These are phyloP conservation scores for Hymenoscyphus fraxineus DNA, from an alignment of 2,329 filamentous ascomycete species.

Conservation along the genomic window DNA sequence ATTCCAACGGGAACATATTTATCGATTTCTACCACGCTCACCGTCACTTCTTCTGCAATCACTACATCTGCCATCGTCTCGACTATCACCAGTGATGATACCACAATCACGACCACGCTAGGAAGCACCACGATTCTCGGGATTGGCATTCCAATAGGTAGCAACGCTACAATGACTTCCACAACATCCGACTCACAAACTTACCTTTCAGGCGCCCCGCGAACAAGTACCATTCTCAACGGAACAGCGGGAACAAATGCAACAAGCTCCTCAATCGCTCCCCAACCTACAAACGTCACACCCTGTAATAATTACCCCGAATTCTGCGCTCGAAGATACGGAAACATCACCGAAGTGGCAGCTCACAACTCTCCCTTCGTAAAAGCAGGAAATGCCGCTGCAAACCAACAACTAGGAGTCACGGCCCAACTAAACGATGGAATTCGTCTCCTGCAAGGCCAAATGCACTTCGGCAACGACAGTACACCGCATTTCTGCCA, in stretches of 20 bases:
- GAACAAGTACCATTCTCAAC: conserved; percentile 37
- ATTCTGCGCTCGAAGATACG: conserved; percentile 72
- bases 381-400: conserved; percentile 63
- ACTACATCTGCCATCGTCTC: conserved; percentile 28
- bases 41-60: conserved; percentile 26
- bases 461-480: conserved; percentile 58
- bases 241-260: conserved; percentile 47
- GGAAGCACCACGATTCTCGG: conserved; percentile 31
- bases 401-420: conserved; percentile 70
- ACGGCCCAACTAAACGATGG: conserved; percentile 74
- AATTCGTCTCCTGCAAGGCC: conserved; percentile 59
- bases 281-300: conserved; percentile 62
- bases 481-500: conserved; percentile 75
- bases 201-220: conserved; percentile 35
- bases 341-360: conserved; percentile 75
- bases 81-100: conserved; percentile 24
- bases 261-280: conserved; percentile 42
- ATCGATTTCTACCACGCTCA: conserved; percentile 37
- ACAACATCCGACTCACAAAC: conserved; percentile 36
- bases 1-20: conserved; percentile 40
- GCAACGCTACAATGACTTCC: conserved; percentile 28
- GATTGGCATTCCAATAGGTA: conserved; percentile 15
- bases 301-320: conserved; percentile 78
- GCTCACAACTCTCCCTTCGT: conserved; percentile 82
- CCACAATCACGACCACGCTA: conserved; percentile 26